Conservation (phyloP, 495 filamentous ascomycete genomes). For the Hypomontagnella submonticulosa region DNA sequence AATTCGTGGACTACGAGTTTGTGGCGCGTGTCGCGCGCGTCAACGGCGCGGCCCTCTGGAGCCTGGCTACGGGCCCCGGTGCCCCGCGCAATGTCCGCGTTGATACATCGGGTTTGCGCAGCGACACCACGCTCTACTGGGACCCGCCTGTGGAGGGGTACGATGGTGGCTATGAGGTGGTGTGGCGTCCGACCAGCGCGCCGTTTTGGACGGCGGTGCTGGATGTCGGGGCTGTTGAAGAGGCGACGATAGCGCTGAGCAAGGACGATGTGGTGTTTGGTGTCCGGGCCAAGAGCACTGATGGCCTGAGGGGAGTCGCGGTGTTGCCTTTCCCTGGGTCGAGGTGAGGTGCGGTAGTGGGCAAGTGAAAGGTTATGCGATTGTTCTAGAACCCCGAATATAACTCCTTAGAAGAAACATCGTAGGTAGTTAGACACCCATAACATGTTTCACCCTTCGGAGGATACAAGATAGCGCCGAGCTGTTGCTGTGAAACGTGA, state of each 20-base stretch:
- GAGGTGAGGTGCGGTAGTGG: slow-evolving; percentile 8
- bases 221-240: slow-evolving; percentile 51
- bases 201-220: slow-evolving; percentile 60
- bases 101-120: slow-evolving; percentile 55
- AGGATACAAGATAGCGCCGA: no score
- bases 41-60: slow-evolving; percentile 62
- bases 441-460: no score
- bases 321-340: slow-evolving; percentile 45
- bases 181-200: slow-evolving; percentile 60
- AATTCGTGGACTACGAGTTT: slow-evolving; percentile 65
- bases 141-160: slow-evolving; percentile 34
- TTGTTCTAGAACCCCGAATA: neutral
- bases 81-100: slow-evolving; percentile 58
- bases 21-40: slow-evolving; percentile 61
- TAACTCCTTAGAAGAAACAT: neutral
- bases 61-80: slow-evolving; percentile 59
- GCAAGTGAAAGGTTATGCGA: no score
- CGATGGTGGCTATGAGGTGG: slow-evolving; percentile 57
- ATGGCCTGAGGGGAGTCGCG: slow-evolving; percentile 52
- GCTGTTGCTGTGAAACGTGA: no score
- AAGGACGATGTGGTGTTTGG: slow-evolving; percentile 68
- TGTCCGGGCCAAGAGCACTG: slow-evolving; percentile 56
- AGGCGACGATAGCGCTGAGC: slow-evolving; percentile 55
- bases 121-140: slow-evolving; percentile 60
- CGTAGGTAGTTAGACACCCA: no score